phyloP scores from a whole-genome alignment of 31 red algal species.

The Odonthalia washingtoniensis region DNA sequence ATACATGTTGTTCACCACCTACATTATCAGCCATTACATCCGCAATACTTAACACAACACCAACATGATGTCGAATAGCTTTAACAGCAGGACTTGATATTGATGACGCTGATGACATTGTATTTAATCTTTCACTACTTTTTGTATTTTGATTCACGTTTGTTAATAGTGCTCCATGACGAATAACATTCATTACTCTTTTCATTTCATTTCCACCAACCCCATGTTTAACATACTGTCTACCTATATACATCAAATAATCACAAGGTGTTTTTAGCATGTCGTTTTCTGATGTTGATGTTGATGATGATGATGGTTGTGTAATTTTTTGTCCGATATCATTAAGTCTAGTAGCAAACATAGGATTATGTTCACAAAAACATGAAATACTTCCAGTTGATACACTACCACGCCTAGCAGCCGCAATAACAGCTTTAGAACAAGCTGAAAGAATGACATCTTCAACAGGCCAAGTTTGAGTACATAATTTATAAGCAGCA shows the following conservation, averaged over 20 bases:
- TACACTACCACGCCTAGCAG: too few relatives aligned
- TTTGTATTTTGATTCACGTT: not conserved
- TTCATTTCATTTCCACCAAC: conserved; percentile 47
- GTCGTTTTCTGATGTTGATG: not conserved
- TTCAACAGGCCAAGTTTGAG: not conserved
- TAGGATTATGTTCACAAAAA: conserved; percentile 4
- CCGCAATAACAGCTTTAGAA: not conserved
- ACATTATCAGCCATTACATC: not conserved
- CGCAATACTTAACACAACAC: conserved; percentile 23
- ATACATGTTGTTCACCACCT: conserved; percentile 25
- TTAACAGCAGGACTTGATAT: too few relatives aligned
- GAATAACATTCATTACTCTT: conserved; percentile 29
- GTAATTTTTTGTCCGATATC: not conserved
- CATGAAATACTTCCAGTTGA: not conserved
- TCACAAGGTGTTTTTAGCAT: conserved; percentile 31
- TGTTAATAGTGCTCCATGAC: not conserved
- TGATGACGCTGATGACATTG: too few relatives aligned
- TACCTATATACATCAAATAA: conserved; percentile 1
- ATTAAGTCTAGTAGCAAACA: not conserved
- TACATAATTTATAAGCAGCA: not conserved
- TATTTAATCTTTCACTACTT: too few relatives aligned
- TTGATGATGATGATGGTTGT: not conserved
- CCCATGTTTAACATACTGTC: conserved; percentile 21
- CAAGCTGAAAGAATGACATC: not conserved
- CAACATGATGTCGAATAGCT: conserved; percentile 24